Conservation (phyloP, 2,329 filamentous ascomycete species). For the Rhinocladiella mackenziei region DNA sequence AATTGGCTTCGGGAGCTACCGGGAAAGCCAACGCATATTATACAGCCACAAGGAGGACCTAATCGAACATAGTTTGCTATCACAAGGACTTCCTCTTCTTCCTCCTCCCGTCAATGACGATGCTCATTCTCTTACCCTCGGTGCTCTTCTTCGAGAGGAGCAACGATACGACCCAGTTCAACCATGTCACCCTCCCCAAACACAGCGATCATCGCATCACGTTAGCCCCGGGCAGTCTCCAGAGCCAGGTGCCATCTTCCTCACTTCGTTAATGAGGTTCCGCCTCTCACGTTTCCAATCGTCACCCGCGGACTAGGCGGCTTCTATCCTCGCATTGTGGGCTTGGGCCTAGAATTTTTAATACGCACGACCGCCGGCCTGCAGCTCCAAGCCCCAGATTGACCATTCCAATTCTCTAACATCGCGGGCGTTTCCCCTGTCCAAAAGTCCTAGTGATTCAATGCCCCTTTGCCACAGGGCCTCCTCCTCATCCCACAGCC, state of each 20-base stretch:
- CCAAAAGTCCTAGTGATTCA: slow-evolving; percentile 17
- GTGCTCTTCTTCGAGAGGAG: slow-evolving; percentile 1
- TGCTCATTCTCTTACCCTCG: slow-evolving; percentile 3
- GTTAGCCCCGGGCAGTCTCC: background rate
- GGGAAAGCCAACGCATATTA: no score
- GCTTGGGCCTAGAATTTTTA: slow-evolving; percentile 6
- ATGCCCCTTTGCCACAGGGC: slow-evolving; percentile 6
- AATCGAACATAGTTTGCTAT: no score
- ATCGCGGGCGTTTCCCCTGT: slow-evolving; percentile 6
- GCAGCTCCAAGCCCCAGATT: slow-evolving; percentile 7
- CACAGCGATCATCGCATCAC: slow-evolving; percentile 2
- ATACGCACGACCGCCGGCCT: slow-evolving; percentile 1
- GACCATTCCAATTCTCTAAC: slow-evolving; percentile 9
- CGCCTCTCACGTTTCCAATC: background rate
- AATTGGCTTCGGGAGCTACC: no score
- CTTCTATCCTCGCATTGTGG: slow-evolving; percentile 4
- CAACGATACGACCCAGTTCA: background rate
- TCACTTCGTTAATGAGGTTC: background rate
- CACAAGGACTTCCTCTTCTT: slow-evolving; percentile 2
- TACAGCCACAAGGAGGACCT: no score
- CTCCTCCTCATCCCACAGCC: slow-evolving; percentile 11
- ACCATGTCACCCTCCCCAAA: slow-evolving; percentile 8
- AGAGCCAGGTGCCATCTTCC: background rate
- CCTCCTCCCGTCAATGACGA: slow-evolving; percentile 5
- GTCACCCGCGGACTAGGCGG: background rate